These are phyloP conservation scores for Saturnispora saitoi DNA, from an alignment of 805 yeast genomes.

Conservation along the genomic window DNA sequence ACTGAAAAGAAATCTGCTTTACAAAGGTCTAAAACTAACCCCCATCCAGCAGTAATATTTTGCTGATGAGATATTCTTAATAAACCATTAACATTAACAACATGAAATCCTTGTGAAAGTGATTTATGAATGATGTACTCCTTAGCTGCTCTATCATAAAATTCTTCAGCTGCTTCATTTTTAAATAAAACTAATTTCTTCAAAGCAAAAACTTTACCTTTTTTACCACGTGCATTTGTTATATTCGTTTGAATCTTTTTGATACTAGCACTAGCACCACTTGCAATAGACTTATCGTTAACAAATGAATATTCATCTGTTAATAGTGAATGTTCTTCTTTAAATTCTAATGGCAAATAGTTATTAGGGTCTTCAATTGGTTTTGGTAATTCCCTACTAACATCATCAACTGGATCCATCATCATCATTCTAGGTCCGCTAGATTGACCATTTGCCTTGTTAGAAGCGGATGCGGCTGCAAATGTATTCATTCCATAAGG, in stretches of 20 bases:
- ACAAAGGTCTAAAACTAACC: constrained; percentile 62
- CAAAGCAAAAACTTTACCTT: constrained; percentile 54
- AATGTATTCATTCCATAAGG: constrained; percentile 44
- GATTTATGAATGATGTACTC: constrained; percentile 61
- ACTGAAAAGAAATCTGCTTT: constrained; percentile 49
- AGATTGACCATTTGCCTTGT: constrained; percentile 10
- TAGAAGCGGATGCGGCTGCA: not conserved
- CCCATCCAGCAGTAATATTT: constrained; percentile 66
- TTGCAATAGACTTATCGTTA: constrained; percentile 49
- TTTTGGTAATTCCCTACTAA: constrained; percentile 42
- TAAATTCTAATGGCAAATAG: constrained; percentile 47
- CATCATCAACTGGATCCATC: constrained; percentile 27
- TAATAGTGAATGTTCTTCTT: constrained; percentile 43
- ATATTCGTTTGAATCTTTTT: constrained; percentile 35
- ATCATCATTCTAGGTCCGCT: constrained; percentile 11
- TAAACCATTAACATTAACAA: constrained; percentile 50
- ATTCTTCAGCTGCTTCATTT: constrained; percentile 62
- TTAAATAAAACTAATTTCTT: constrained; percentile 58
- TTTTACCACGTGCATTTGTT: constrained; percentile 13
- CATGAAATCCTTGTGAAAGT: constrained; percentile 48
- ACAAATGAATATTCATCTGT: constrained; percentile 49
- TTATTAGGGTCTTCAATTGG: constrained; percentile 70
- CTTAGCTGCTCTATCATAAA: constrained; percentile 59
- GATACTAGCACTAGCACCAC: constrained; percentile 71
- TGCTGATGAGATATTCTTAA: constrained; percentile 52